phyloP scores from a whole-genome alignment of 1,284 basidiomycete species.

The Sanghuangporus weigelae region DNA sequence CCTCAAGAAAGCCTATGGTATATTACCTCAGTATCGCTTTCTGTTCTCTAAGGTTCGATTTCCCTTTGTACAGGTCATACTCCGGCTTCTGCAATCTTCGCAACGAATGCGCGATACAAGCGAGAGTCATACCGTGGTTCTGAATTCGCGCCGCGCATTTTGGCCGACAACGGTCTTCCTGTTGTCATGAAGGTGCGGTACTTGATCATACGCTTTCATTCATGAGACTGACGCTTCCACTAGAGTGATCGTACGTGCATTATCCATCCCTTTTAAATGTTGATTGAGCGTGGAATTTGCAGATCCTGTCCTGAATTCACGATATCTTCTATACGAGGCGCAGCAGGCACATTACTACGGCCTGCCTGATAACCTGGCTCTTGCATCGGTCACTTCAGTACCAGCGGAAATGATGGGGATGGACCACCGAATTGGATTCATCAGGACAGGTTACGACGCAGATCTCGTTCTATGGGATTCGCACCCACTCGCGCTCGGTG shows the following conservation, averaged over 20 bases:
- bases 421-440: constrained; percentile 76
- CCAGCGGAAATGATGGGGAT: constrained; percentile 76
- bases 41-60: background rate
- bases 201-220: background rate
- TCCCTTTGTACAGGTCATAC: constrained; percentile 34
- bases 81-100: constrained; percentile 74
- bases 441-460: constrained; percentile 53
- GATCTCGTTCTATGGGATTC: constrained; percentile 69
- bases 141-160: constrained; percentile 79
- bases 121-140: constrained; percentile 82
- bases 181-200: constrained; percentile 70
- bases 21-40: background rate
- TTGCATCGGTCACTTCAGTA: constrained; percentile 75
- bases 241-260: constrained; percentile 52
- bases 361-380: constrained; percentile 50
- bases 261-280: background rate
- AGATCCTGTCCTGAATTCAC: constrained; percentile 68
- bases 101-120: constrained; percentile 69
- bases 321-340: constrained; percentile 79
- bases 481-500: constrained; percentile 72
- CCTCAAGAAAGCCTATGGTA: constrained; percentile 67
- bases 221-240: background rate
- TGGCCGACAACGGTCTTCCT: constrained; percentile 67
- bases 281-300: background rate
- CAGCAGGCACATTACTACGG: constrained; percentile 84